Percentiles rank a stretch among this genome's conserved stretches.
These are phyloP conservation scores for Lophiostoma macrostomum DNA, from an alignment of 495 filamentous ascomycete genomes.

Conservation along the genomic window DNA sequence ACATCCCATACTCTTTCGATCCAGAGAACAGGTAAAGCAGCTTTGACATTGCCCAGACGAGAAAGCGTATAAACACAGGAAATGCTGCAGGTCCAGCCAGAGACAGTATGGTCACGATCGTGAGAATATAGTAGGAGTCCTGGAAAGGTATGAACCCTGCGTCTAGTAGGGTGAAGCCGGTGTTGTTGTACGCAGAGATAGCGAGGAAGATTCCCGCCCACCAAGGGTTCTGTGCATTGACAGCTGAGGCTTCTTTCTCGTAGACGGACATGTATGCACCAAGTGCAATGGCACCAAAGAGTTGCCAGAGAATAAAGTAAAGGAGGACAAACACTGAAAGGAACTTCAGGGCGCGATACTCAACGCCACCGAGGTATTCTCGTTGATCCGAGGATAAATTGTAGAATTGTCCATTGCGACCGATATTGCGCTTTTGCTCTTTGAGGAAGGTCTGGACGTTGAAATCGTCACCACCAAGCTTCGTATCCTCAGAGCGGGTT, in stretches of 20 bases:
- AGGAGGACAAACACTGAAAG: conserved; percentile 6
- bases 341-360: conserved; percentile 12
- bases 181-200: no score
- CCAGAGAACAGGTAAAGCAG: no score
- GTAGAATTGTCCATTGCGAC: background rate
- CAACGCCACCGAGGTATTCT: conserved; percentile 9
- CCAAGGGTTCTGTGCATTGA: no score
- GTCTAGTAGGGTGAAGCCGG: conserved; percentile 1
- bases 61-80: conserved; percentile 3
- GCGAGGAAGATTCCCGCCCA: no score
- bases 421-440: no score
- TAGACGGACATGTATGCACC: background rate
- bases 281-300: conserved; percentile 11
- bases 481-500: no score
- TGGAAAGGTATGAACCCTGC: conserved; percentile 4
- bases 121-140: background rate
- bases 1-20: no score
- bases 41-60: conserved; percentile 9
- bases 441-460: no score
- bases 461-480: no score
- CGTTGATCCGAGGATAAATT: background rate
- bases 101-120: conserved; percentile 6
- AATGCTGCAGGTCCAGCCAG: conserved; percentile 9
- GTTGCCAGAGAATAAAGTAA: conserved; percentile 11
- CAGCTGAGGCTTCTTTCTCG: no score